Evolutionary conservation across 2,329 filamentous ascomycete species (phyloP), one percentile per base, ranked within the genome.

Genomic region (Rhynchosporium graminicola): DNA sequence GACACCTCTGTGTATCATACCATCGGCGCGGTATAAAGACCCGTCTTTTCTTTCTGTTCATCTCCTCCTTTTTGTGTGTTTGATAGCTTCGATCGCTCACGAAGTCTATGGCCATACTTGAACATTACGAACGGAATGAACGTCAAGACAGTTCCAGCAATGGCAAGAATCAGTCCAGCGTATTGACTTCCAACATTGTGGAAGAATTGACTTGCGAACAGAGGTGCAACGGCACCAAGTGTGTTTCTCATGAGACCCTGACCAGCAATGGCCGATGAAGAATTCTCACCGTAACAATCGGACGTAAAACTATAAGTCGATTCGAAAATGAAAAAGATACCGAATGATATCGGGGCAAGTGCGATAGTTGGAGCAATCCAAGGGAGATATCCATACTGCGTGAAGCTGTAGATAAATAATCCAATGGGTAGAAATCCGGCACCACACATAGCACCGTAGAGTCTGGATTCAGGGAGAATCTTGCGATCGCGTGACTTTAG

Each of bases 291-390:
- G 74, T 96, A 97, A 2, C 87, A 88, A 73, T 97, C 92, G 29
- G 92, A 91, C 0, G 96, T 82, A 70, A 95, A 97, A 74, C 96
- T 96, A 78, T 96, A 96, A 0, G 91, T 90, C 2, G 91, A 87
- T 1, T 97, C 82, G 72, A 94, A 95, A 38, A 97, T 86, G 51
- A 86, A 87, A 74, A 91, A 93, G 67, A 97, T 95, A 45, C 92
- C 88, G 4, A 93, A 76, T 0, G 86, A 77, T 0, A 86, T 85
- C 57, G 83, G 83, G 0, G 78, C 82, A 3, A 91, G 78, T 0
- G 84, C 86, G 4, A 90, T 74, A 0, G 82, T 76, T 0, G 88
- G 87, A 0, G 84, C 82, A 38, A 89, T 84, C 87, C 87, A 91
- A 51, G 80, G 83, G 33, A 77, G 62, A 40, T 67, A 26, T 69